These are phyloP conservation scores for Byssochlamys sp. DNA, from an alignment of 2,329 filamentous ascomycete species.

Conservation along the genomic window DNA sequence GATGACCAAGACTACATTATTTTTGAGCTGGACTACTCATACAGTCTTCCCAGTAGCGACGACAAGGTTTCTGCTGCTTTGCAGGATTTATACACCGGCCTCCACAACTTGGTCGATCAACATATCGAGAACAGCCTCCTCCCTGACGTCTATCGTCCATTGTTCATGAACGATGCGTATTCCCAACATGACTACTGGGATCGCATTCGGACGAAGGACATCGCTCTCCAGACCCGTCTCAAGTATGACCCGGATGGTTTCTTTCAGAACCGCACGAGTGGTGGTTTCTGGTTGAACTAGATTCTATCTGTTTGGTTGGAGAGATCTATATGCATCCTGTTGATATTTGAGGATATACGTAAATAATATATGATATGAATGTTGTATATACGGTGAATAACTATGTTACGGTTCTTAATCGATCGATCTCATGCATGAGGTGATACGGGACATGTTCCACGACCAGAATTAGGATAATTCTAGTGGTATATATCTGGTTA, in stretches of 20 bases:
- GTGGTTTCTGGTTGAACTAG: too few relatives aligned
- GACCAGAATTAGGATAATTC: too few relatives aligned
- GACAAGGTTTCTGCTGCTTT: constrained; percentile 30
- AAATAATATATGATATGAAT: too few relatives aligned
- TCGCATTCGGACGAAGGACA: constrained; percentile 22
- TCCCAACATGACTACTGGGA: constrained; percentile 37
- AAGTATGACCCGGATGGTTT: constrained; percentile 33
- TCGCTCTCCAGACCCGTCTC: constrained; percentile 24
- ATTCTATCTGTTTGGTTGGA: too few relatives aligned
- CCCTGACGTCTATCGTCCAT: constrained; percentile 32
- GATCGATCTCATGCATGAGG: too few relatives aligned
- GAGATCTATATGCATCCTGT: too few relatives aligned
- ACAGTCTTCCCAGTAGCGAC: constrained; percentile 23
- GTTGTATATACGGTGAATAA: too few relatives aligned
- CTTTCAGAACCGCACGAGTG: constrained; percentile 13
- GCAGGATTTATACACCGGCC: constrained; percentile 28
- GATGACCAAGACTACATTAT: constrained; percentile 34
- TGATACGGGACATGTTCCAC: too few relatives aligned
- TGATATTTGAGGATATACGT: too few relatives aligned
- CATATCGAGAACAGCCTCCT: constrained; percentile 26
- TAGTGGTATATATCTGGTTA: too few relatives aligned
- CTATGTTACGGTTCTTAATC: too few relatives aligned
- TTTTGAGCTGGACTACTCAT: constrained; percentile 38
- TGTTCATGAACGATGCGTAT: constrained; percentile 41
- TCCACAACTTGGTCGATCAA: constrained; percentile 23